A percentile compares a stretch with the other conserved stretches of the same genome.
Conservation (phyloP, 1,284 basidiomycete genomes). For the Cryptococcus hybrid region DNA sequence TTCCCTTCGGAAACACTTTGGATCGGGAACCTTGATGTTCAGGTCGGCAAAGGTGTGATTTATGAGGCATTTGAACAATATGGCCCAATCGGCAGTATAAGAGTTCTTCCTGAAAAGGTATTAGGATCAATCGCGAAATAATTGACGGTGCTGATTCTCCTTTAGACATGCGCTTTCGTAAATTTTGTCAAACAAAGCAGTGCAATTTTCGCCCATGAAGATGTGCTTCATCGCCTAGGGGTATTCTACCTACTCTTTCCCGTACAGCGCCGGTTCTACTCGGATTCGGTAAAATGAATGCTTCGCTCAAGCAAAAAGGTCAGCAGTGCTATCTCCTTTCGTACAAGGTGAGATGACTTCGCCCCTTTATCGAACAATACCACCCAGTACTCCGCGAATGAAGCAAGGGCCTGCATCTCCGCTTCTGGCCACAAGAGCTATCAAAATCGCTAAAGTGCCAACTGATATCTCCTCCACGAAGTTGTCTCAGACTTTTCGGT, state of each 20-base stretch:
- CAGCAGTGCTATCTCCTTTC: not conserved
- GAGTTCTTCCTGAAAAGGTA: slow-evolving; percentile 94
- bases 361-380: too few relatives aligned
- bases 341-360: too few relatives aligned
- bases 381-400: too few relatives aligned
- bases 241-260: slow-evolving; percentile 81
- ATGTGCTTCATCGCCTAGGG: slow-evolving; percentile 92
- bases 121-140: slow-evolving; percentile 19
- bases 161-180: slow-evolving; percentile 94
- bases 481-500: slow-evolving; percentile 77
- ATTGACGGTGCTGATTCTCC: slow-evolving; percentile 1
- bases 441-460: slow-evolving; percentile 96
- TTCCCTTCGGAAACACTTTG: slow-evolving; percentile 92
- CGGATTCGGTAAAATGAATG: slow-evolving; percentile 95
- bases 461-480: slow-evolving; percentile 88
- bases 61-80: slow-evolving; percentile 93
- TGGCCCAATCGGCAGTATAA: slow-evolving; percentile 91
- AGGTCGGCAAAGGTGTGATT: slow-evolving; percentile 88
- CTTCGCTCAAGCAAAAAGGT: slow-evolving; percentile 41
- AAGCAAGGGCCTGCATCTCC: slow-evolving; percentile 23
- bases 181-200: slow-evolving; percentile 95
- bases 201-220: slow-evolving; percentile 94
- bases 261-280: slow-evolving; percentile 92
- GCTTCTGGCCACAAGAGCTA: slow-evolving; percentile 73
- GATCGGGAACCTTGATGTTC: slow-evolving; percentile 95